phyloP scores from a whole-genome alignment of 2,329 filamentous ascomycete genomes.

The Fusarium oligoseptatum region DNA sequence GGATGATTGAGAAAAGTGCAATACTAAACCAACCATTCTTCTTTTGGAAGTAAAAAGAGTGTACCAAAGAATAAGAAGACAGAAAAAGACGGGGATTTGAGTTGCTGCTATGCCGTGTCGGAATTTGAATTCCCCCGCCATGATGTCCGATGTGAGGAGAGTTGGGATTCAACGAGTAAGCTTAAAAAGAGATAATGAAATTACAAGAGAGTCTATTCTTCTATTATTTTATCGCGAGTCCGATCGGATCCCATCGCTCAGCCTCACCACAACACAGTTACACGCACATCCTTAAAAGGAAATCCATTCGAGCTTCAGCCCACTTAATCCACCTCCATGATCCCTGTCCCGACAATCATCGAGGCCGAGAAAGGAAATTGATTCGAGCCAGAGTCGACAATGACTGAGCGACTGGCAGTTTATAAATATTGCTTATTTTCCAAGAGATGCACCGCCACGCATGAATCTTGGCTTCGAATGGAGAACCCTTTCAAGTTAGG shows the following conservation, averaged over 20 bases:
- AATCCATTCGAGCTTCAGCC: not conserved
- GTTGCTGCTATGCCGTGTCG: not conserved
- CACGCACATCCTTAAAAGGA: not conserved
- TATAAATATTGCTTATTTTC: not conserved
- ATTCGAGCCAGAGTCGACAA: not conserved
- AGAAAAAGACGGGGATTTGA: not conserved
- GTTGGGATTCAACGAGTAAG: not conserved
- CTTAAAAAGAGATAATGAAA: not conserved
- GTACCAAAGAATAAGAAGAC: not conserved
- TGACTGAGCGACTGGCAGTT: not conserved
- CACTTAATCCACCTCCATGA: not conserved
- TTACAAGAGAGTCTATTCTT: not conserved
- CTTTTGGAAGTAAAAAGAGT: not conserved
- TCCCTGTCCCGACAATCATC: not conserved
- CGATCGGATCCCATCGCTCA: not conserved
- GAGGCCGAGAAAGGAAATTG: not conserved
- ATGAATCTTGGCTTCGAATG: not conserved
- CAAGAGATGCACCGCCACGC: not conserved
- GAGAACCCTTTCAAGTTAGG: not conserved
- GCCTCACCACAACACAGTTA: not conserved
- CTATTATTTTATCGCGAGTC: not conserved
- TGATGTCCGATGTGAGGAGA: not conserved
- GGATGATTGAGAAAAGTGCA: not conserved
- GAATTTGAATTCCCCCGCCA: not conserved
- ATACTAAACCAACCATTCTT: slow-evolving; percentile 5